Percentiles rank a stretch among this genome's conserved stretches.
Conservation (phyloP, 345 rosid genomes). For the Corchorus olitorius region DNA sequence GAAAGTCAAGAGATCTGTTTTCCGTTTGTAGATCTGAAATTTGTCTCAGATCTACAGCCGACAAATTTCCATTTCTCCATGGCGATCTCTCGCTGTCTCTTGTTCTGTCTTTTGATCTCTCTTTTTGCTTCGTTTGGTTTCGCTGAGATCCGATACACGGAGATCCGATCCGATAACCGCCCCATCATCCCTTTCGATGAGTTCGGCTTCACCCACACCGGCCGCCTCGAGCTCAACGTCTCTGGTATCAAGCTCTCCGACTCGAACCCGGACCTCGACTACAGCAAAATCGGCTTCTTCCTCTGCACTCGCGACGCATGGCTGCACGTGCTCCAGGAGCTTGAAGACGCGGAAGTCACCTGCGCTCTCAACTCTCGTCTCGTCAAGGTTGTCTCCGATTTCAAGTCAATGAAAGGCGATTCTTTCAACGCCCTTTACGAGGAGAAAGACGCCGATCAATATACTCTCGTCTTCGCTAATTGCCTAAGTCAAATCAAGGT, state of each 20-base stretch:
- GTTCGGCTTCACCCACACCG: conserved; percentile 90
- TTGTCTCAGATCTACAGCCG: conserved; percentile 5
- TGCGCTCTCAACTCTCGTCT: conserved; percentile 75
- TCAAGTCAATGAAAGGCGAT: conserved; percentile 52
- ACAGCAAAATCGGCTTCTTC: conserved; percentile 81
- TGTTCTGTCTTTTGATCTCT: conserved; percentile 22
- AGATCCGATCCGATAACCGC: conserved; percentile 75
- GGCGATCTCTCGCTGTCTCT: conserved; percentile 34
- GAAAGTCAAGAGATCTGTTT: background rate
- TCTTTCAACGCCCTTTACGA: conserved; percentile 24
- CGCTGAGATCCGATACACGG: conserved; percentile 71
- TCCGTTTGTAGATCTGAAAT: conserved; percentile 3
- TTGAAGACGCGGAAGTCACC: conserved; percentile 69
- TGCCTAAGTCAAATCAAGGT: conserved; percentile 67
- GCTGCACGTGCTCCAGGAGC: conserved; percentile 73
- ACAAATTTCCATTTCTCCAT: conserved; percentile 25
- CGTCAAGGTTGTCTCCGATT: conserved; percentile 63
- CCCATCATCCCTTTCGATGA: conserved; percentile 75
- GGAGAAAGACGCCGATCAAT: conserved; percentile 70
- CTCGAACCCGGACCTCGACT: conserved; percentile 60
- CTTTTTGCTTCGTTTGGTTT: conserved; percentile 33
- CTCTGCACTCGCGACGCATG: conserved; percentile 88
- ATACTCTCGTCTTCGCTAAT: conserved; percentile 81
- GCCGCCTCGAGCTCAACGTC: conserved; percentile 76
- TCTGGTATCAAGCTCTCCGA: conserved; percentile 54